Evolutionary conservation across 805 yeast species (phyloP), one percentile per base, ranked within the genome.

Genomic region (Candida khao-thaluensis): DNA sequence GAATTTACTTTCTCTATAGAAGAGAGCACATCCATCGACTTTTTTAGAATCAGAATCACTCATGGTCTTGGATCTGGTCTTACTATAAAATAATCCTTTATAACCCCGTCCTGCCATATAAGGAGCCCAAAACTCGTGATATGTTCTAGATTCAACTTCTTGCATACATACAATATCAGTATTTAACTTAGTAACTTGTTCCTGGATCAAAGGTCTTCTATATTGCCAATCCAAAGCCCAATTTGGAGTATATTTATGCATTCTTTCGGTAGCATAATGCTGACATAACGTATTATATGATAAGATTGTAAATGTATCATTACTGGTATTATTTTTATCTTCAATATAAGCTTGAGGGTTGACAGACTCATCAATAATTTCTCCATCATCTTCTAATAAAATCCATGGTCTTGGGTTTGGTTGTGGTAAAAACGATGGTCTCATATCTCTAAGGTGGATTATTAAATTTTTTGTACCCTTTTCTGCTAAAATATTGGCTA

Each of bases 21-120:
- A 91, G 1, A 90, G 81, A n/a, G 97, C 97, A 73, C 99, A 93
- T 9, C 99, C 99, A 61, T 93, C 99, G 33, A 93, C 99, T 54
- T 85, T 85, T 60, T 82, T 83, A 17, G 95, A 81, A 50, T 87
- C 95, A 43, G 66, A 69, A 44, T 81, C 83, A 45, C 72, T 66
- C 95, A 88, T 86, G 8, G 97, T 89, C 64, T 86, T 85, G 1
- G 96, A 90, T 57, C 99, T 77, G 17, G 95, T 85, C 64, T 93
- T 93, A 39, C 84, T 85, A 63, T 82, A 86, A 66, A 88, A 90
- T 17, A 79, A 62, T 25, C 95, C 90, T 49, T 77, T 76, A 64
- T 91, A 93, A 6, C 96, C 96, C 34, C 76, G 68, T 40, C 78
- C 74, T 17, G 71, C 71, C 76, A 93, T 71, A 22, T 79, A 54